Evolutionary conservation across 495 filamentous ascomycete genomes (phyloP).

Genomic region (Jackrogersella multiformis): DNA sequence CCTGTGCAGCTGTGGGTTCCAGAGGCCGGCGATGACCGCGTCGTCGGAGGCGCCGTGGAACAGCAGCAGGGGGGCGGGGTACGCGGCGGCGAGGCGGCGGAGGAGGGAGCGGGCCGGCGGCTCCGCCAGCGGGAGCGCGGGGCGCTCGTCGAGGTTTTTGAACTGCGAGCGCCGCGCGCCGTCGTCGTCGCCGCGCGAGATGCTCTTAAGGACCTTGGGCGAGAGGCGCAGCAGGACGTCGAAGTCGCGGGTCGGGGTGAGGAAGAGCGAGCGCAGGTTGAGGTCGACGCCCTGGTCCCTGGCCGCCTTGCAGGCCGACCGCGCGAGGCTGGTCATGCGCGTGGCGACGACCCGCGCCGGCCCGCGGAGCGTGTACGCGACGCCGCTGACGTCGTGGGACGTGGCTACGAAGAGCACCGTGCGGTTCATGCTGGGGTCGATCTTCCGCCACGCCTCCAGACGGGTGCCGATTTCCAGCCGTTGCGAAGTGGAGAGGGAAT

Average conservation of each 20-base stretch:
- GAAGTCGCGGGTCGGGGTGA: constrained; percentile 73
- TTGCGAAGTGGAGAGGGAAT: constrained; percentile 62
- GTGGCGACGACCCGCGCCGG: constrained; percentile 85
- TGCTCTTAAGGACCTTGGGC: constrained; percentile 54
- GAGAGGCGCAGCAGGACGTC: constrained; percentile 84
- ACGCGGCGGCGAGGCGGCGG: constrained; percentile 67
- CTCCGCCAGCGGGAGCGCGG: constrained; percentile 51
- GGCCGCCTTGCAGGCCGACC: constrained; percentile 70
- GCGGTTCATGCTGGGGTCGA: constrained; percentile 88
- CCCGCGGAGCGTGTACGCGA: constrained; percentile 72
- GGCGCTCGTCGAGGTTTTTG: constrained; percentile 73
- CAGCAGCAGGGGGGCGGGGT: constrained; percentile 72
- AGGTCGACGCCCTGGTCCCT: constrained; percentile 66
- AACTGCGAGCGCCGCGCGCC: constrained; percentile 54
- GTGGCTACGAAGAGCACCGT: constrained; percentile 84
- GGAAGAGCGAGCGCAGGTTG: constrained; percentile 71
- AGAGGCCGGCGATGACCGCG: constrained; percentile 75
- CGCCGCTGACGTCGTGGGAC: constrained; percentile 76
- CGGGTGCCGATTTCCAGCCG: constrained; percentile 71
- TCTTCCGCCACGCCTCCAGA: constrained; percentile 81
- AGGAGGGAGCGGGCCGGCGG: constrained; percentile 64
- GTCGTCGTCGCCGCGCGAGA: constrained; percentile 45
- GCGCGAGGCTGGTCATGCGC: constrained; percentile 82
- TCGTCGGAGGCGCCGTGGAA: constrained; percentile 71
- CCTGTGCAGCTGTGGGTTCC: constrained; percentile 72